Percentiles rank a stretch among this genome's conserved stretches.
These are phyloP conservation scores for Aspergillus hancockii DNA, from an alignment of 495 filamentous ascomycete genomes.

Conservation along the genomic window DNA sequence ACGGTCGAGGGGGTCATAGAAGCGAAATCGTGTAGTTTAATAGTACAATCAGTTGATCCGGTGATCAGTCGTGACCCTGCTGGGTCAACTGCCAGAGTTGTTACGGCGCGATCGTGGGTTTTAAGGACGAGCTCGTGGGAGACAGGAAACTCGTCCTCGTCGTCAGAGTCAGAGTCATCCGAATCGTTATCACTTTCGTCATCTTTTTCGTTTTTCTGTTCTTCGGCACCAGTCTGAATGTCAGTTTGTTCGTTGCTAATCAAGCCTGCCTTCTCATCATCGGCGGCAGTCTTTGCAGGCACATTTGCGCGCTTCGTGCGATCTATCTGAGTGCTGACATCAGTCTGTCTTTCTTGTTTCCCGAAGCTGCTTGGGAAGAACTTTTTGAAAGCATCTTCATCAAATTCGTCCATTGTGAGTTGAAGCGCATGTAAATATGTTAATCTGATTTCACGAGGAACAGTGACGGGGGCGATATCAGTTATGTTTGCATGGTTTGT, in stretches of 20 bases:
- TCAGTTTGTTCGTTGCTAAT: slow-evolving; percentile 18
- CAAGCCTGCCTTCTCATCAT: slow-evolving; percentile 24
- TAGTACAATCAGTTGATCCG: slow-evolving; percentile 83
- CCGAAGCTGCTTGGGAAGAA: slow-evolving; percentile 87
- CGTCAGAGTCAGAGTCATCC: slow-evolving; percentile 60
- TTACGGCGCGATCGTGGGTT: slow-evolving; percentile 88
- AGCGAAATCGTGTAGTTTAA: slow-evolving; percentile 93
- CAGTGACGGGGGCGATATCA: slow-evolving; percentile 14
- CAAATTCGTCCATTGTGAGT: slow-evolving; percentile 59
- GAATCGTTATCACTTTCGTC: slow-evolving; percentile 46
- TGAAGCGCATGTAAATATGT: not conserved
- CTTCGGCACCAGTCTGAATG: slow-evolving; percentile 21
- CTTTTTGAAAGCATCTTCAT: slow-evolving; percentile 79
- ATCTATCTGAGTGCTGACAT: slow-evolving; percentile 78
- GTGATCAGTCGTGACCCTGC: slow-evolving; percentile 83
- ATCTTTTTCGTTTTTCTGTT: slow-evolving; percentile 21
- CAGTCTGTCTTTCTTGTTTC: slow-evolving; percentile 70
- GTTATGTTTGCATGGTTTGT: slow-evolving; percentile 24
- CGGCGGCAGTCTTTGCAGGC: slow-evolving; percentile 28
- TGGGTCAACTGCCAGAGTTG: slow-evolving; percentile 78
- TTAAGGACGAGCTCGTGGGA: slow-evolving; percentile 91
- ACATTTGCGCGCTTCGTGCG: slow-evolving; percentile 63
- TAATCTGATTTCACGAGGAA: slow-evolving; percentile 8
- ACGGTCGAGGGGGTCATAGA: slow-evolving; percentile 94
- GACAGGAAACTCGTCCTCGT: slow-evolving; percentile 88